Conservation (phyloP, 495 filamentous ascomycete genomes). For the Tetracladium marchalianum region DNA sequence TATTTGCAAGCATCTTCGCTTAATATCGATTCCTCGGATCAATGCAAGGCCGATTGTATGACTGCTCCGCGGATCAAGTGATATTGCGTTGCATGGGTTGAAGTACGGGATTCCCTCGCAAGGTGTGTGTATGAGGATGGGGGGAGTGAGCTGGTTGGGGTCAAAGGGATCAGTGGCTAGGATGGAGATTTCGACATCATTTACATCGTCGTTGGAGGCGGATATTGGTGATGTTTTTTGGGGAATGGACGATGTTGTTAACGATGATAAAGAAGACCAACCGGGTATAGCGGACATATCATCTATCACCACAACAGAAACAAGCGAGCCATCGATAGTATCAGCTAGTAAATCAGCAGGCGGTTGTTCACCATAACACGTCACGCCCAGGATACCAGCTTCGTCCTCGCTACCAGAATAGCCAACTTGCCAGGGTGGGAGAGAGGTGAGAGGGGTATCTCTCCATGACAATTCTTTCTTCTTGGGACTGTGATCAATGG, state of each 20-base stretch:
- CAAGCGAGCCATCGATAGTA: constrained; percentile 18
- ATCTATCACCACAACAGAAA: constrained; percentile 19
- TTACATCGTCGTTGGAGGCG: too few relatives aligned
- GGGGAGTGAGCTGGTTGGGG: not conserved
- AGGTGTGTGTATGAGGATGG: constrained; percentile 11
- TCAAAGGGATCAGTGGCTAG: constrained; percentile 1
- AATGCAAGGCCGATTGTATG: constrained; percentile 40
- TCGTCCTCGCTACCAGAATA: constrained; percentile 11
- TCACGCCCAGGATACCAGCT: constrained; percentile 17
- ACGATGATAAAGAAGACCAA: not conserved
- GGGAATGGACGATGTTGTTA: not conserved
- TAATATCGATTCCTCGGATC: constrained; percentile 42
- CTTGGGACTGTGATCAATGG: not conserved
- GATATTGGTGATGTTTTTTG: too few relatives aligned
- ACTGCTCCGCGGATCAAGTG: constrained; percentile 16
- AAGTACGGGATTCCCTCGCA: constrained; percentile 19
- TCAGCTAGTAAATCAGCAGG: constrained; percentile 13
- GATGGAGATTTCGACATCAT: not conserved
- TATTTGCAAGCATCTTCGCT: constrained; percentile 35
- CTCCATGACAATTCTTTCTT: constrained; percentile 10
- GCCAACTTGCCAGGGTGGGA: constrained; percentile 18
- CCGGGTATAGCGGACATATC: constrained; percentile 19
- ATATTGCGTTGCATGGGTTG: constrained; percentile 15
- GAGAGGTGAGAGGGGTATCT: constrained; percentile 11
- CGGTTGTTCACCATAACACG: constrained; percentile 21